These are phyloP conservation scores for Striga hermonthica DNA, from an alignment of 305 asterid species.

Conservation along the genomic window DNA sequence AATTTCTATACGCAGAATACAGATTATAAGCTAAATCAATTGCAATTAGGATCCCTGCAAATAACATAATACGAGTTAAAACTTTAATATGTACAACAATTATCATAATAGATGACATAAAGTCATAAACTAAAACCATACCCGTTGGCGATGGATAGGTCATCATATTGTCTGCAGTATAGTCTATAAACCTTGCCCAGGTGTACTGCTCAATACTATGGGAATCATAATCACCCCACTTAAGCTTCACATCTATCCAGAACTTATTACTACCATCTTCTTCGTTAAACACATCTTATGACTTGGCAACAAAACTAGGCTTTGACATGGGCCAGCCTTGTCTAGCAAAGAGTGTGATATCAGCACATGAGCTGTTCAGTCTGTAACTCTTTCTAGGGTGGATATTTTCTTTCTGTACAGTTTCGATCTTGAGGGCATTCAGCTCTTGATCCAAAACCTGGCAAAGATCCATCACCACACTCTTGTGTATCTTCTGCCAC, in stretches of 20 bases:
- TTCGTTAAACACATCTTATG: constrained; percentile 97
- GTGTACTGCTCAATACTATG: constrained; percentile 97
- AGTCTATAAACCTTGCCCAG: constrained; percentile 96
- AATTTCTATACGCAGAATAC: constrained; percentile 98
- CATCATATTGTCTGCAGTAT: constrained; percentile 97
- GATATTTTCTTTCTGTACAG: constrained; percentile 97
- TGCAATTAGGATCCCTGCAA: constrained; percentile 96
- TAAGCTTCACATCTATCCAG: constrained; percentile 99
- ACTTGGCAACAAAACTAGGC: constrained; percentile 98
- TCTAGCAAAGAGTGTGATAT: constrained; percentile 92
- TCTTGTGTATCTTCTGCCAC: constrained; percentile 99
- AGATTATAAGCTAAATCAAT: constrained; percentile 92
- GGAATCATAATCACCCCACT: constrained; percentile 99
- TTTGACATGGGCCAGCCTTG: constrained; percentile 99
- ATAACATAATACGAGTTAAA: constrained; percentile 15
- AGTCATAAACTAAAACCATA: constrained; percentile 30
- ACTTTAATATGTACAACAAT: not conserved
- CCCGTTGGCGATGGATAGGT: constrained; percentile 99
- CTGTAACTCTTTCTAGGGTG: constrained; percentile 99
- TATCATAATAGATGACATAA: constrained; percentile 12
- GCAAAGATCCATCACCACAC: constrained; percentile 99
- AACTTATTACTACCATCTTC: constrained; percentile 97
- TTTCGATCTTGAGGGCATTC: constrained; percentile 96
- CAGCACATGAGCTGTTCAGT: constrained; percentile 99
- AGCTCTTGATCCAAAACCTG: constrained; percentile 98